Base-by-base conservation (phyloP, 2,329 filamentous ascomycete genomes). In the Leptographium radiaticola region DNA sequence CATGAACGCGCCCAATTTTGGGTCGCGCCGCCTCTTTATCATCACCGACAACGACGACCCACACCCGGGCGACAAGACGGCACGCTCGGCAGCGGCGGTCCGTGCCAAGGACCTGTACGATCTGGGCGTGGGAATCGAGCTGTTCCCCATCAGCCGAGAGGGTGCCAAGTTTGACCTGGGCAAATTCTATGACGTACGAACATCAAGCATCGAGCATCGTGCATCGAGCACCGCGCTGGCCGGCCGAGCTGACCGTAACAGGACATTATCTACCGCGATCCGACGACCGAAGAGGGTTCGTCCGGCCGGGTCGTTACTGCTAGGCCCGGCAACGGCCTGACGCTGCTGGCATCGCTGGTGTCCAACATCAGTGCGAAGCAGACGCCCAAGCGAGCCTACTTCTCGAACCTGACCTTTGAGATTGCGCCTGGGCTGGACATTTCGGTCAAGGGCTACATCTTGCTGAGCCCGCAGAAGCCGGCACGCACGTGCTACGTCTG, bases 71-170 rank as follows among this genome's bases (percentile, higher is more conserved):
- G 83, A 87, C 65, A 93, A 90, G 68, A 74, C 77, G 9, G 74
- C 84, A 34, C 83, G 84, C 52, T 85, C 86, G 15, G 81, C 86
- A 39, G 88, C 93, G 5, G 84, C 87, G 8, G 88, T 93, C 6
- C 81, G 90, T 52, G 93, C 93, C 33, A 95, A 95, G 65, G 93
- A 98, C 70, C 68, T 98, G 25, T 97, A 96, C 65, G 93, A 98
- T 64, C 74, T 97, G 33, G 89, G 90, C 5, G 89, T 96, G 34
- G 81, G 80, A 1, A 95, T 98, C 56, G 91, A 97, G 62, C 73
- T 98, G 0, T 98, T 97, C 61, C 90, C 93, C 0, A 91, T 98
- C 55, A 87, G 85, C 30, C 79, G 79, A 1, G 72, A 68, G 4
- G 83, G 83, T 33, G 76, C 80, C 58, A 78, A 77, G 38, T 98